Evolutionary conservation across 257 asterid genomes (phyloP).

Genomic region (Nicotiana noctiflora): DNA sequence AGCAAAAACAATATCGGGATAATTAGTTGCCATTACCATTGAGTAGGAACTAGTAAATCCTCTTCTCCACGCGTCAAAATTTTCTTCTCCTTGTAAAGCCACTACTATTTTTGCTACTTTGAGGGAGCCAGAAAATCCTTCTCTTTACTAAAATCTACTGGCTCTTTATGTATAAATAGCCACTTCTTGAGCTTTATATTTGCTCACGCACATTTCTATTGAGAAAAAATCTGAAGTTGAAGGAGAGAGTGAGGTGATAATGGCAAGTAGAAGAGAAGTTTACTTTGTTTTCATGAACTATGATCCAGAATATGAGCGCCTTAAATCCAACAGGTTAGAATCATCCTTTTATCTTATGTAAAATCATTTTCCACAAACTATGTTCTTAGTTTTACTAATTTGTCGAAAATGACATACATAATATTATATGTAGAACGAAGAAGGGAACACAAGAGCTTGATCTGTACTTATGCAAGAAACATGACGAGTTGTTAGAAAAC

Average conservation of each 20-base stretch:
- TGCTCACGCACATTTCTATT: neutral
- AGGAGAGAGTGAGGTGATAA: neutral
- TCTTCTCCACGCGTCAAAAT: neutral
- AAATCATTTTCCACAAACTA: too few species aligned
- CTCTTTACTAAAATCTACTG: too few species aligned
- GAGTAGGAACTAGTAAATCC: neutral
- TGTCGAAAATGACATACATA: neutral
- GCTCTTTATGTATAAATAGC: neutral
- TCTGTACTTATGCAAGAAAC: conserved; percentile 67
- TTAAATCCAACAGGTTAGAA: conserved; percentile 49
- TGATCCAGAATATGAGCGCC: conserved; percentile 78
- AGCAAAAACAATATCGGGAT: too few species aligned
- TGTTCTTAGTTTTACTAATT: neutral
- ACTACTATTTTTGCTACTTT: neutral
- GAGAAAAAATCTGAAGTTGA: neutral
- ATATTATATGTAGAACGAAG: conserved; percentile 30
- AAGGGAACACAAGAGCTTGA: conserved; percentile 57
- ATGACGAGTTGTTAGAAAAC: conserved; percentile 55
- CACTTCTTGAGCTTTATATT: neutral
- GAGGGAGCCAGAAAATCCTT: neutral
- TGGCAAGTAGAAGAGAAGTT: conserved; percentile 26
- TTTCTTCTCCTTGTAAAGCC: neutral
- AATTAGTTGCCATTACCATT: neutral
- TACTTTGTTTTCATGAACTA: conserved; percentile 81
- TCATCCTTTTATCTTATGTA: neutral